phyloP scores from a whole-genome alignment of 2,329 filamentous ascomycete species.

The Trichoderma cornu-damae region DNA sequence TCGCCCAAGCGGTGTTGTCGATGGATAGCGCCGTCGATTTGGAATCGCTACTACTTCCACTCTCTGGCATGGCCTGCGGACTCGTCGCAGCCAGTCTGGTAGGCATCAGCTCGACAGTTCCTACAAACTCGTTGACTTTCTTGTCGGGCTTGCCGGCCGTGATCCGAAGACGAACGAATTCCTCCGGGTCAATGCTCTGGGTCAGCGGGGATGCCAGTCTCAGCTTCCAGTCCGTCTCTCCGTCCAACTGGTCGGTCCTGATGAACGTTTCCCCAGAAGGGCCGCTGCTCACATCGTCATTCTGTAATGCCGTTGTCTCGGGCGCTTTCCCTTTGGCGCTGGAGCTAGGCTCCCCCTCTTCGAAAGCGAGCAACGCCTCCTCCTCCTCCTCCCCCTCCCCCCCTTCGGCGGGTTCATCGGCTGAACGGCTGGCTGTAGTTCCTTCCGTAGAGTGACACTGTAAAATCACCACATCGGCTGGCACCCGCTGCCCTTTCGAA shows the following conservation, averaged over 20 bases:
- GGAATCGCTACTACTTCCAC: slow-evolving; percentile 31
- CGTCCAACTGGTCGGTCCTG: slow-evolving; percentile 92
- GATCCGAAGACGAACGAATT: slow-evolving; percentile 65
- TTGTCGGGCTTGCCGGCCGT: slow-evolving; percentile 86
- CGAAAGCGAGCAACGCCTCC: slow-evolving; percentile 41
- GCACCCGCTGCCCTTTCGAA: slow-evolving; percentile 84
- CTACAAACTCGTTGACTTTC: slow-evolving; percentile 90
- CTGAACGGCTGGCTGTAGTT: slow-evolving; percentile 25
- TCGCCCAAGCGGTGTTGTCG: slow-evolving; percentile 98
- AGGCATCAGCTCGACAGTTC: slow-evolving; percentile 72
- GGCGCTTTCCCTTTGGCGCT: slow-evolving; percentile 35
- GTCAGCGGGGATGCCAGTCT: slow-evolving; percentile 81
- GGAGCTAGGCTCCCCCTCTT: slow-evolving; percentile 32
- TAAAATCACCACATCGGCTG: slow-evolving; percentile 88
- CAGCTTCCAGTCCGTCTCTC: slow-evolving; percentile 98
- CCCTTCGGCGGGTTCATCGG: slow-evolving; percentile 31
- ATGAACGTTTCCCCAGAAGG: slow-evolving; percentile 89
- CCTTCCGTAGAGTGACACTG: slow-evolving; percentile 68
- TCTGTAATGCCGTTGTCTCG: slow-evolving; percentile 25
- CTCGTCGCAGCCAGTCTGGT: slow-evolving; percentile 47
- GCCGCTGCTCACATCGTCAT: slow-evolving; percentile 33
- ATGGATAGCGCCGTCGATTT: slow-evolving; percentile 75
- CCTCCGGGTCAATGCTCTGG: slow-evolving; percentile 66
- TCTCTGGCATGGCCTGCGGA: slow-evolving; percentile 33
- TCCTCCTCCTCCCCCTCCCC: slow-evolving; percentile 39